Conservation (phyloP, 495 filamentous ascomycete species). For the Penicillium cosmopolitanum region DNA sequence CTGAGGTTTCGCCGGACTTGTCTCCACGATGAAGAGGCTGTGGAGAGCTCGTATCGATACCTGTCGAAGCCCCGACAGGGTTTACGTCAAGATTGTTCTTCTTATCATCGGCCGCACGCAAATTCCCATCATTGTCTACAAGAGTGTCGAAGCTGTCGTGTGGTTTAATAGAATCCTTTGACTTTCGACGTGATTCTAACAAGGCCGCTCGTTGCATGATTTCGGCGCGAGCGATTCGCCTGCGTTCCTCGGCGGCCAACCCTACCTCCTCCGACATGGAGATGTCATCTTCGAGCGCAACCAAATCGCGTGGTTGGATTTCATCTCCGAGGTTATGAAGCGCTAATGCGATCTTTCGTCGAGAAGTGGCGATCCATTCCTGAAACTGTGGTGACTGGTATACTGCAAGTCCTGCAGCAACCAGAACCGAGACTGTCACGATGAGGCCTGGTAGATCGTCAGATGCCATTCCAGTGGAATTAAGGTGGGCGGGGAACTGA, state of each 20-base stretch:
- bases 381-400: constrained; percentile 84
- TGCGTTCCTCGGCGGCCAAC: constrained; percentile 70
- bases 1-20: constrained; percentile 46
- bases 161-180: constrained; percentile 25
- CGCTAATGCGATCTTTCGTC: constrained; percentile 77
- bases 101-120: constrained; percentile 29
- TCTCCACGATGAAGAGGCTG: constrained; percentile 65
- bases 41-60: constrained; percentile 43
- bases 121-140: constrained; percentile 56
- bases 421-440: constrained; percentile 72
- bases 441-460: constrained; percentile 64
- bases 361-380: constrained; percentile 73
- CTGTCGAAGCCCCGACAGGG: constrained; percentile 46
- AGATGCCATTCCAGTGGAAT: constrained; percentile 8
- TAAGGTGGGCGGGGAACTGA: constrained; percentile 34
- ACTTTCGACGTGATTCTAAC: constrained; percentile 41
- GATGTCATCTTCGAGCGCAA: constrained; percentile 40
- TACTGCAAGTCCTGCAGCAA: constrained; percentile 80
- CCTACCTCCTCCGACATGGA: constrained; percentile 60
- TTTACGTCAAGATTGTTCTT: constrained; percentile 10
- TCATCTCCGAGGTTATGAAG: constrained; percentile 79
- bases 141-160: constrained; percentile 56
- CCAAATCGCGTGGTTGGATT: constrained; percentile 57
- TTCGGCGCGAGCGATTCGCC: constrained; percentile 71
- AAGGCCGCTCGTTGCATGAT: constrained; percentile 63